Base-by-base conservation (phyloP, 2,329 filamentous ascomycete species). In the Epichloe brachyelytri region DNA sequence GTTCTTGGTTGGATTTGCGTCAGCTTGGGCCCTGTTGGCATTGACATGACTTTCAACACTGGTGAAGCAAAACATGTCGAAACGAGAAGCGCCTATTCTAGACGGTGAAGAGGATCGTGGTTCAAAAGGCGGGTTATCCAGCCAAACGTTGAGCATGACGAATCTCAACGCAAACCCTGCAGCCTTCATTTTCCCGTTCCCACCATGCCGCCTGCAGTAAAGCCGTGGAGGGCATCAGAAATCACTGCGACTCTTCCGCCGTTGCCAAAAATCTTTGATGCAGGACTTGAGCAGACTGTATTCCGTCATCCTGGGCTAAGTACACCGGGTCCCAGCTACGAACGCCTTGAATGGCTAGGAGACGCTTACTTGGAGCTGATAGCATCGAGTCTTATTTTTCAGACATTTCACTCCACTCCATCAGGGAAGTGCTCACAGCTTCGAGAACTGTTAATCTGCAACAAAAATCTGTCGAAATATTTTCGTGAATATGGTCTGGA, bases 291-390 rank as follows among this genome's bases (percentile, higher is more conserved):
- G 58, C 69, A 68, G 26, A 76, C 80, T 15, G 79, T 81, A 11
- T 84, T 90, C 59, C 87, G 78, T 1, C 87, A 91, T 58, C 69
- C 75, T 1, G 80, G 79, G 1, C 62, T 71, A 50, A 41, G 36
- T 26, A 60, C 59, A 3, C 30, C 50, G 3, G 55, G 52, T 1
- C 58, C 61, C 26, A 67, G 65, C 60, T 96, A 96, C 65, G 90
- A 96, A 61, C 79, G 80, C 17, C 78, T 96, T 6, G 91, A 97
- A 66, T 89, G 91, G 70, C 74, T 95, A 7, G 91, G 91, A 6
- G 91, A 97, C 63, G 85, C 87, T 19, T 91, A 91, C 59, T 72
- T 95, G 48, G 86, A 94, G 61, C 69, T 89, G 48, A 80, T 89
- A 45, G 80, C 89, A 5, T 83, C 86, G 0, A 77, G 80, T 17